phyloP scores from a whole-genome alignment of 805 yeast genomes.

The Maudiozyma saulgeensis region DNA sequence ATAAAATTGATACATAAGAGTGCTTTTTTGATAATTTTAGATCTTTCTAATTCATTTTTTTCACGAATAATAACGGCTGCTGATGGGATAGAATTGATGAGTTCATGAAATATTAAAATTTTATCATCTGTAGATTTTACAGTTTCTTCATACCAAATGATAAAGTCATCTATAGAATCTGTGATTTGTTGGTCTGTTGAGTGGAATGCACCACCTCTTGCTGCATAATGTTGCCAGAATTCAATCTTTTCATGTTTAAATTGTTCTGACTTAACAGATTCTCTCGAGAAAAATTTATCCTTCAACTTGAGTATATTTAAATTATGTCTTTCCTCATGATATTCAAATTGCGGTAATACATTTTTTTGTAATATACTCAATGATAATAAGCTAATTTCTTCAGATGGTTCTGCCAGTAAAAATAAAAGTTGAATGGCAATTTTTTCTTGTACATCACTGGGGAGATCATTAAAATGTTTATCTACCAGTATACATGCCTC shows the following conservation, averaged over 20 bases:
- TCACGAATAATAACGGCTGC: slow-evolving; percentile 4
- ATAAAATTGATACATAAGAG: slow-evolving; percentile 3
- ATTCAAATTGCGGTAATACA: neutral
- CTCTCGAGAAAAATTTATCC: neutral
- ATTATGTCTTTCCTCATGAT: neutral
- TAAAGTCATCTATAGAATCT: slow-evolving; percentile 34
- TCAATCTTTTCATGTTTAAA: neutral
- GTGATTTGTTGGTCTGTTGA: slow-evolving; percentile 39
- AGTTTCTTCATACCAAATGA: slow-evolving; percentile 21
- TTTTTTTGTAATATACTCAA: neutral
- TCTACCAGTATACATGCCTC: slow-evolving; percentile 38
- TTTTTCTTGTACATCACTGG: neutral
- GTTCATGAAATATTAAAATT: slow-evolving; percentile 1
- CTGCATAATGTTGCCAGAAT: slow-evolving; percentile 43
- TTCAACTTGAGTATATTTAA: neutral
- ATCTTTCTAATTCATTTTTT: neutral
- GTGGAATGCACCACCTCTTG: slow-evolving; percentile 48
- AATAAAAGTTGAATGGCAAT: slow-evolving; percentile 30
- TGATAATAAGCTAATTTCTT: slow-evolving; percentile 21
- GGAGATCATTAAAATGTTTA: slow-evolving; percentile 15
- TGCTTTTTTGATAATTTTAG: slow-evolving; percentile 31
- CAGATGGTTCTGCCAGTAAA: slow-evolving; percentile 56
- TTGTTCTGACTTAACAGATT: neutral
- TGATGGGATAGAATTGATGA: slow-evolving; percentile 6
- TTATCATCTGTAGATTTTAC: slow-evolving; percentile 3